A percentile compares a stretch with the other conserved stretches of the same genome.
Conservation (phyloP, 2,329 filamentous ascomycete species). For the Clarireedia paspali region DNA sequence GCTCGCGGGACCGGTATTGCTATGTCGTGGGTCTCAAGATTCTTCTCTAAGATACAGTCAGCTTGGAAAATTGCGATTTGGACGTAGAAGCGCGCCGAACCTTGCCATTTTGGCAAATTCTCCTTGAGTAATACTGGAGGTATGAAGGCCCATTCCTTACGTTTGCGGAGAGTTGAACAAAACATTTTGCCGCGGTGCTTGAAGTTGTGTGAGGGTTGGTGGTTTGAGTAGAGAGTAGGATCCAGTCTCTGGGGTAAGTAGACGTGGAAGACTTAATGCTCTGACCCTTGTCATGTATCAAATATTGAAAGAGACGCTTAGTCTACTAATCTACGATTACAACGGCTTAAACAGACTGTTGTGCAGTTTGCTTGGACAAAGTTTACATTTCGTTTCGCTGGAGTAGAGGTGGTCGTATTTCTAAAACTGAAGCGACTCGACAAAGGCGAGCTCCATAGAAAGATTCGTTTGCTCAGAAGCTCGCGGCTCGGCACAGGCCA, state of each 20-base stretch:
- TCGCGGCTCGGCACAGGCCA: too few relatives aligned
- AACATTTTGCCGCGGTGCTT: slow-evolving; percentile 20
- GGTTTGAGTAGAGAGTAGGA: background rate
- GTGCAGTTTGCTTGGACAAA: too few relatives aligned
- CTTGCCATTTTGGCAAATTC: slow-evolving; percentile 26
- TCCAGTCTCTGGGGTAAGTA: background rate
- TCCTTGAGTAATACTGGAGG: slow-evolving; percentile 21
- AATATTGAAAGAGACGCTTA: too few relatives aligned
- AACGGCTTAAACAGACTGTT: too few relatives aligned
- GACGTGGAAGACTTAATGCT: too few relatives aligned
- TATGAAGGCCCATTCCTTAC: slow-evolving; percentile 24
- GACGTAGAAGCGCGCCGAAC: slow-evolving; percentile 11
- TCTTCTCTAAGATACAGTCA: slow-evolving; percentile 17
- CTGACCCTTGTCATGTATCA: too few relatives aligned
- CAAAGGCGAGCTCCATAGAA: too few relatives aligned
- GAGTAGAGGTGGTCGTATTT: too few relatives aligned
- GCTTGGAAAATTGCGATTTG: background rate
- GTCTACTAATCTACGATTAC: too few relatives aligned
- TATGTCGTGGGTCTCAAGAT: slow-evolving; percentile 25
- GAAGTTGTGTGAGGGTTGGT: background rate
- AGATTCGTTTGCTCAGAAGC: too few relatives aligned
- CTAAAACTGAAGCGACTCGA: too few relatives aligned
- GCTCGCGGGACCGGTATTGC: slow-evolving; percentile 19
- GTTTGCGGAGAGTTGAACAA: slow-evolving; percentile 26
- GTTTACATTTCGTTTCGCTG: too few relatives aligned